These are phyloP conservation scores for Magnaporthales sp. DNA, from an alignment of 2,329 filamentous ascomycete species.

Conservation along the genomic window DNA sequence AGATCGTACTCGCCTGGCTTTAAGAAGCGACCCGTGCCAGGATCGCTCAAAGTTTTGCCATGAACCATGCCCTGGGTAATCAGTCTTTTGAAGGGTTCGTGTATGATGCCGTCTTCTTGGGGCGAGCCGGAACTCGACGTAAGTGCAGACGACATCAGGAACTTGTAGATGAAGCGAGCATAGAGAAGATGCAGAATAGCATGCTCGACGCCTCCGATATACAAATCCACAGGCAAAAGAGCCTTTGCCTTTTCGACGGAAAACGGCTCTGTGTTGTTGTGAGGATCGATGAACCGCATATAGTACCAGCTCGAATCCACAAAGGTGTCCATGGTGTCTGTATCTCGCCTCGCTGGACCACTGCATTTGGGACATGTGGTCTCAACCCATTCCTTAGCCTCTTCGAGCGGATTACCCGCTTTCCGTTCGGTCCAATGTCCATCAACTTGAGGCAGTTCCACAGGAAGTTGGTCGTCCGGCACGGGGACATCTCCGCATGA, in stretches of 20 bases:
- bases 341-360: constrained; percentile 66
- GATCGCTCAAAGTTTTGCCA: constrained; percentile 72
- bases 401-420: constrained; percentile 68
- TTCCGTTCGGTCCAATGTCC: constrained; percentile 60
- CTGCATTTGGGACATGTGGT: constrained; percentile 68
- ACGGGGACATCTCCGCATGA: constrained; percentile 74
- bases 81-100: constrained; percentile 75
- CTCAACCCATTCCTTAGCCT: constrained; percentile 64
- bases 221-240: constrained; percentile 72
- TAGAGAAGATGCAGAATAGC: constrained; percentile 86
- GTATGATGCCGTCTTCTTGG: constrained; percentile 22
- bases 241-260: constrained; percentile 45
- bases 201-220: constrained; percentile 83
- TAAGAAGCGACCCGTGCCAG: constrained; percentile 66
- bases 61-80: constrained; percentile 92
- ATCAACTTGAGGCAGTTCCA: constrained; percentile 62
- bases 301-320: constrained; percentile 96
- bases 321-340: constrained; percentile 94
- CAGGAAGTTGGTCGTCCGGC: constrained; percentile 66
- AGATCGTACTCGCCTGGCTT: constrained; percentile 67
- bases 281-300: constrained; percentile 66
- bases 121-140: constrained; percentile 21
- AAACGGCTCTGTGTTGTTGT: constrained; percentile 54
- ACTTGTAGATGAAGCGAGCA: constrained; percentile 84
- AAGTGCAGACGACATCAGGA: constrained; percentile 51